Percentiles rank a stretch among this genome's conserved stretches.
These are phyloP conservation scores for Xylaria sp. DNA, from an alignment of 2,329 filamentous ascomycete species.

Conservation along the genomic window DNA sequence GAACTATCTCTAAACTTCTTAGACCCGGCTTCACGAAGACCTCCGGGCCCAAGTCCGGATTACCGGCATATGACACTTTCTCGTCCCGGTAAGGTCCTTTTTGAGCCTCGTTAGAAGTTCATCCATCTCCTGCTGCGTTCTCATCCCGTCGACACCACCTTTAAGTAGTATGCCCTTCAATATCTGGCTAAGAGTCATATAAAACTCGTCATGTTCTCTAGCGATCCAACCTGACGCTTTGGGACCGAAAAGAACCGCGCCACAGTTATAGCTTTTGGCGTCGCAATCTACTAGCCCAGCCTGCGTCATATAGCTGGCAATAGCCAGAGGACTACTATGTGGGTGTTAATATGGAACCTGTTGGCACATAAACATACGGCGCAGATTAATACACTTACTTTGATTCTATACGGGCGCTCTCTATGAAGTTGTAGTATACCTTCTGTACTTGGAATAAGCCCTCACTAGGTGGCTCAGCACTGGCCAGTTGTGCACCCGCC, in stretches of 20 bases:
- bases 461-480: constrained; percentile 27
- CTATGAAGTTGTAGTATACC: constrained; percentile 20
- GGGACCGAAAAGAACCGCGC: constrained; percentile 13
- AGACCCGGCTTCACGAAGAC: not conserved
- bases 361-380: not conserved
- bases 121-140: constrained; percentile 16
- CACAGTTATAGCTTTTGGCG: constrained; percentile 10
- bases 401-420: not conserved
- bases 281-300: constrained; percentile 16
- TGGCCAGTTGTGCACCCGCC: not conserved
- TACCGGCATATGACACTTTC: constrained; percentile 12
- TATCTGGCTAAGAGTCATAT: not conserved
- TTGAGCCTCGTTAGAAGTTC: constrained; percentile 4
- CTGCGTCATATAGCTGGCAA: constrained; percentile 21
- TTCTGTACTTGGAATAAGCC: constrained; percentile 17
- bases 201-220: constrained; percentile 7
- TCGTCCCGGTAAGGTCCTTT: constrained; percentile 20
- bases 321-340: constrained; percentile 18
- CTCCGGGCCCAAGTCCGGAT: constrained; percentile 25
- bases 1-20: too few relatives aligned
- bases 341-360: not conserved
- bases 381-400: constrained; percentile 4
- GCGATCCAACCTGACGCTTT: constrained; percentile 20
- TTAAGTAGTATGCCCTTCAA: constrained; percentile 21
- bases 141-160: constrained; percentile 29